Percentiles rank a stretch among this genome's conserved stretches.
These are phyloP conservation scores for Rhodamnia rubescens DNA, from an alignment of 345 rosid species.

Conservation along the genomic window DNA sequence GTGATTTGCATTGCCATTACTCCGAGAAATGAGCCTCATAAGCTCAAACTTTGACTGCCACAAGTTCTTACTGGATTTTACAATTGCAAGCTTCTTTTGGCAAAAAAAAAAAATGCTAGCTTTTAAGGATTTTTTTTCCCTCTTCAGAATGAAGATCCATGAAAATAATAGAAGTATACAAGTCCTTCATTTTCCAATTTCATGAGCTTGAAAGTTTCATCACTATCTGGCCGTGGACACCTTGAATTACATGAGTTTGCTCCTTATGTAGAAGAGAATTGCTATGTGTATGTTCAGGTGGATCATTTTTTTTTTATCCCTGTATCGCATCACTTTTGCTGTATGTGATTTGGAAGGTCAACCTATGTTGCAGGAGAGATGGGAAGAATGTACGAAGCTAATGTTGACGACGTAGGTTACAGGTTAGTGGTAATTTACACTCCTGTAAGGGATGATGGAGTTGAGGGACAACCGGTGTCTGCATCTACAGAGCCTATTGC, in stretches of 20 bases:
- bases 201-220: not conserved
- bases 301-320: not conserved
- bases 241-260: not conserved
- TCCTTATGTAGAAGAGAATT: not conserved
- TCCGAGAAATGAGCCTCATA: not conserved
- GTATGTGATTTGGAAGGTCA: not conserved
- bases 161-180: not conserved
- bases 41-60: not conserved
- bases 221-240: not conserved
- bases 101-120: not conserved
- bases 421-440: slow-evolving; percentile 83
- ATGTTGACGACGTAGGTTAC: slow-evolving; percentile 99
- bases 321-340: not conserved
- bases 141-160: not conserved
- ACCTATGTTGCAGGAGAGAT: slow-evolving; percentile 64
- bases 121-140: not conserved
- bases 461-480: slow-evolving; percentile 92
- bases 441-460: slow-evolving; percentile 84
- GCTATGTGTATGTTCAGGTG: not conserved
- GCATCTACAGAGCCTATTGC: slow-evolving; percentile 91
- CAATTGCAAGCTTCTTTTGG: not conserved
- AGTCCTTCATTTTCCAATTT: not conserved
- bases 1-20: not conserved
- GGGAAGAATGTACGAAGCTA: slow-evolving; percentile 90
- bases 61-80: not conserved